Evolutionary conservation across 352 stramenopile genomes (phyloP).

Genomic region (Globisporangium splendens): DNA sequence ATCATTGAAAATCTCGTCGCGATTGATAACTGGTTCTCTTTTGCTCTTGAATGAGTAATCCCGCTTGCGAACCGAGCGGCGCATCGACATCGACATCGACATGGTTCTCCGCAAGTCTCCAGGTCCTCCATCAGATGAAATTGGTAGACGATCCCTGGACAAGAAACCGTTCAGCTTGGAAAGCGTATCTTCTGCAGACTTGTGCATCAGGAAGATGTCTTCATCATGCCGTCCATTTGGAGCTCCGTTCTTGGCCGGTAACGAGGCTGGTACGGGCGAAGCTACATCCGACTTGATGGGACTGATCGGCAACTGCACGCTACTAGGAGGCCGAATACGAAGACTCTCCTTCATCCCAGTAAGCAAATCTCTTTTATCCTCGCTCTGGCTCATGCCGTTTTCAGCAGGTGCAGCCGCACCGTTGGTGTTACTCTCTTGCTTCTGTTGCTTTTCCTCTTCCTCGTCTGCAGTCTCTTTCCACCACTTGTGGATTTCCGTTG

Average conservation of each 20-base stretch:
- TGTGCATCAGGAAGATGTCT: conserved; percentile 51
- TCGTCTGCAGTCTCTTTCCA: conserved; percentile 54
- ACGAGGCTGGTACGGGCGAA: conserved; percentile 20
- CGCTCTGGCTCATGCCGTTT: conserved; percentile 14
- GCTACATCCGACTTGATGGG: conserved; percentile 27
- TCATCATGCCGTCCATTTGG: conserved; percentile 39
- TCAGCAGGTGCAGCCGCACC: neutral
- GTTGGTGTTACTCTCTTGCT: conserved; percentile 7
- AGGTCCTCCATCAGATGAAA: conserved; percentile 16
- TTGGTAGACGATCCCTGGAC: conserved; percentile 27
- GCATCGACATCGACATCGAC: conserved; percentile 70
- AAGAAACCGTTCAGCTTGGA: conserved; percentile 64
- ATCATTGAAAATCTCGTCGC: conserved; percentile 58
- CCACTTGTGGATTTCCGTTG: conserved; percentile 70
- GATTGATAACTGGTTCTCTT: conserved; percentile 44
- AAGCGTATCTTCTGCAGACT: conserved; percentile 60
- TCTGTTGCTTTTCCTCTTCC: conserved; percentile 10
- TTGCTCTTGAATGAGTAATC: conserved; percentile 49
- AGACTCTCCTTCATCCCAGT: conserved; percentile 15
- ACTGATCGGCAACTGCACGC: conserved; percentile 30
- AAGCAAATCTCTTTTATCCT: conserved; percentile 13
- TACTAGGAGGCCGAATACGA: conserved; percentile 1
- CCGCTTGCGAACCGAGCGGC: conserved; percentile 42
- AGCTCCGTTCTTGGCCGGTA: conserved; percentile 16
- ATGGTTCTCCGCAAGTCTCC: conserved; percentile 21